Base-by-base conservation (phyloP, 2,329 filamentous ascomycete genomes). In the Daldinia eschscholtzii region DNA sequence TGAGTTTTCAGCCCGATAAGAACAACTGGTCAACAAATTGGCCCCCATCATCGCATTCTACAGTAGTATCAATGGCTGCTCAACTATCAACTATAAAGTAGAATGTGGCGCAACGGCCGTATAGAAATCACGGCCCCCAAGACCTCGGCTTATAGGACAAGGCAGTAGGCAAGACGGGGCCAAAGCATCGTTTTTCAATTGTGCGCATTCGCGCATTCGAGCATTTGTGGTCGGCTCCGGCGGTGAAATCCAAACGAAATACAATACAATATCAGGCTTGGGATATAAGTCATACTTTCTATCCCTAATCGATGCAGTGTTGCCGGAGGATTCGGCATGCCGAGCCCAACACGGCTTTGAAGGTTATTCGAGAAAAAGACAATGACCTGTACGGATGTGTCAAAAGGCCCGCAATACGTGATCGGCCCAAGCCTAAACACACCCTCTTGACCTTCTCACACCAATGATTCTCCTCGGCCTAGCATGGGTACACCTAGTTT, bases 401-500 rank as follows among this genome's bases (percentile, higher is more conserved):
- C 18, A n/a, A 23, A 23, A 35, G 57, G 55, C 39, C 62, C 65
- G 23, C 44, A 64, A 33, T 18, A 18, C 52, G 62, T 70, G 56
- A 67, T 68, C 61, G 53, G 58, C 59, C 57, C 39, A 37, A 44
- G 33, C 59, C 64, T 37, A 18, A 56, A 67, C 60, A 35, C 44
- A 52, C 55, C 28, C 42, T 57, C 59, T 52, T 46, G 53, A 63
- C 30, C 33, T 30, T 61, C 50, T 18, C 39, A 67, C 69, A 57
- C 69, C 69, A 68, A 68, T 68, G 64, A 37, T 55, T 5, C 20
- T 15, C 18, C 18, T 55, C 46, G 67, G 64, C 71, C 72, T 72
- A 74, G 35, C 73, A 72, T 71, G 48, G 69, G 44, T 64, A 61
- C 42, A 64, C 70, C 61, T 65, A 48, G 68, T 74, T 73, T 73